These are phyloP conservation scores for Hanseniaspora vineae DNA, from an alignment of 805 yeast genomes.

Conservation along the genomic window DNA sequence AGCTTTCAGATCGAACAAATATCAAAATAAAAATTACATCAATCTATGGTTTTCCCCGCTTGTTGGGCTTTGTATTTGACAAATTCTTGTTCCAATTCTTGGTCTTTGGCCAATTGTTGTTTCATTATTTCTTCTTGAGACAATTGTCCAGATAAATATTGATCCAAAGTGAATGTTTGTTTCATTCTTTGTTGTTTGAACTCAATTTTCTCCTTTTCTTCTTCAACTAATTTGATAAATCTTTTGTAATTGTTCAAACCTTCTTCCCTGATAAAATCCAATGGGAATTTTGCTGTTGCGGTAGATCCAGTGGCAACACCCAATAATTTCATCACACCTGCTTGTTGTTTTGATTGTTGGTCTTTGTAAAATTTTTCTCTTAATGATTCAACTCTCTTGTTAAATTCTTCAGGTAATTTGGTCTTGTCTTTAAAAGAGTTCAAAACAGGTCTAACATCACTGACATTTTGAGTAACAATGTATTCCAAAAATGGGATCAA, in stretches of 20 bases:
- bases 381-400: slow-evolving; percentile 59
- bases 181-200: slow-evolving; percentile 62
- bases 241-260: slow-evolving; percentile 82
- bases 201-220: slow-evolving; percentile 52
- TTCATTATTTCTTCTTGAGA: slow-evolving; percentile 51
- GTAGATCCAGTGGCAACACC: slow-evolving; percentile 40
- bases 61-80: slow-evolving; percentile 18
- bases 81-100: slow-evolving; percentile 25
- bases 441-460: slow-evolving; percentile 84
- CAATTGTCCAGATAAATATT: slow-evolving; percentile 70
- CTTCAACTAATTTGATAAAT: slow-evolving; percentile 71
- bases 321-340: slow-evolving; percentile 46
- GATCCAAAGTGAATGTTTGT: slow-evolving; percentile 74
- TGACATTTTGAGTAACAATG: slow-evolving; percentile 71
- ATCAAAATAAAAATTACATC: background rate
- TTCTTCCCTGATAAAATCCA: slow-evolving; percentile 80
- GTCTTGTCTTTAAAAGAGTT: slow-evolving; percentile 55
- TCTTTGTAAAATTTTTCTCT: slow-evolving; percentile 60
- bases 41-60: slow-evolving; percentile 1
- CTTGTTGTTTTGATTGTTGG: slow-evolving; percentile 30
- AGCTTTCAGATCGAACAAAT: background rate
- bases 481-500: slow-evolving; percentile 91
- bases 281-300: slow-evolving; percentile 40
- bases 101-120: slow-evolving; percentile 29
- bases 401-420: slow-evolving; percentile 66